Percentiles rank a stretch among this genome's conserved stretches.
These are phyloP conservation scores for Ligustrum vulgare DNA, from an alignment of 257 asterid genomes.

Conservation along the genomic window DNA sequence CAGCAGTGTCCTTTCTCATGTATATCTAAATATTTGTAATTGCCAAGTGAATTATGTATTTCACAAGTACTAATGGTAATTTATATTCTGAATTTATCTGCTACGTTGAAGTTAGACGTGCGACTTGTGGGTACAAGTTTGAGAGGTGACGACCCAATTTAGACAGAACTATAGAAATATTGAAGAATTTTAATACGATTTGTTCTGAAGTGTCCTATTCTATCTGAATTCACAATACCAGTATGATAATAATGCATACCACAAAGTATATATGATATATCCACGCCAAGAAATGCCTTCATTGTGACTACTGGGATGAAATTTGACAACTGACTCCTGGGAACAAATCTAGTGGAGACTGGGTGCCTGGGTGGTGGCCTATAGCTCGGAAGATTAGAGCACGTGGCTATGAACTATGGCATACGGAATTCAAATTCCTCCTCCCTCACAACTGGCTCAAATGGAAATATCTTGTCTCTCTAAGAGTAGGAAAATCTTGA, in stretches of 20 bases:
- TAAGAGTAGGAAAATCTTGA: too few relatives aligned
- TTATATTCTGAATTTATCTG: not conserved
- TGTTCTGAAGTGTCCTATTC: not conserved
- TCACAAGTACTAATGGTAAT: not conserved
- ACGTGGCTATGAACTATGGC: too few relatives aligned
- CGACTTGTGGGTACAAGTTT: not conserved
- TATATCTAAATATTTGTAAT: not conserved
- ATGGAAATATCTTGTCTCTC: too few relatives aligned
- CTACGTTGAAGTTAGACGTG: not conserved
- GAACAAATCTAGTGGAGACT: too few relatives aligned
- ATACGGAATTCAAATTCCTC: too few relatives aligned
- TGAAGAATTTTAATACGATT: not conserved
- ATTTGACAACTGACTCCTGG: too few relatives aligned
- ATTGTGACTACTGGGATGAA: too few relatives aligned
- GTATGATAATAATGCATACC: too few relatives aligned
- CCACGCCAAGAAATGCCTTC: not conserved
- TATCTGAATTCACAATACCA: not conserved
- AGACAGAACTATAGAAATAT: not conserved
- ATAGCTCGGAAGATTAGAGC: too few relatives aligned
- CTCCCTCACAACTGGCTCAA: too few relatives aligned
- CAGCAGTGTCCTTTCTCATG: not conserved
- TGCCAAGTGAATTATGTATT: not conserved
- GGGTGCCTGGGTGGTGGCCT: too few relatives aligned
- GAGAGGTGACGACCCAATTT: not conserved
- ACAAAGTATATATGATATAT: too few relatives aligned